These are phyloP conservation scores for Bipolaris sorokiniana DNA, from an alignment of 2,329 filamentous ascomycete genomes.

Conservation along the genomic window DNA sequence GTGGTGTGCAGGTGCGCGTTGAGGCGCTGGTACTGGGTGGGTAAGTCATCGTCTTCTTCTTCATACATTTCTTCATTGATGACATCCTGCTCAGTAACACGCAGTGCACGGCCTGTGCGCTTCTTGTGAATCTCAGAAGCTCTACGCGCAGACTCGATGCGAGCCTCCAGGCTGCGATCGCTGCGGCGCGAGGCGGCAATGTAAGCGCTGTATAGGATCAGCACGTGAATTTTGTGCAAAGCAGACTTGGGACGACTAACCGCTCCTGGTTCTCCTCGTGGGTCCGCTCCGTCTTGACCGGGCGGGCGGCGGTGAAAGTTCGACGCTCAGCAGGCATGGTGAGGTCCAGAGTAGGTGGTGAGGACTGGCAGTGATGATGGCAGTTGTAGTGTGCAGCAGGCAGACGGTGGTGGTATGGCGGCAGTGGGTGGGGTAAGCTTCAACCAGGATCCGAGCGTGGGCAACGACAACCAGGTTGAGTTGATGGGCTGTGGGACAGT, in stretches of 20 bases:
- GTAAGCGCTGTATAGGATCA: slow-evolving; percentile 68
- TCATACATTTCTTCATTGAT: slow-evolving; percentile 95
- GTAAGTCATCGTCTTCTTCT: slow-evolving; percentile 84
- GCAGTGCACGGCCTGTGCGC: slow-evolving; percentile 80
- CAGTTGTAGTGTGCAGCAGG: slow-evolving; percentile 18
- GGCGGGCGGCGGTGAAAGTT: slow-evolving; percentile 44
- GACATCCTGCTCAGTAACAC: slow-evolving; percentile 85
- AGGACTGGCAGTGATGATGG: slow-evolving; percentile 17
- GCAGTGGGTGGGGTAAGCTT: slow-evolving; percentile 17
- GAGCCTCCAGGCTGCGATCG: slow-evolving; percentile 85
- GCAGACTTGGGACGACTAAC: slow-evolving; percentile 42
- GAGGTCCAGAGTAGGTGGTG: slow-evolving; percentile 3
- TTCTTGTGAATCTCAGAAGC: slow-evolving; percentile 92
- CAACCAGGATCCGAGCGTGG: slow-evolving; percentile 1
- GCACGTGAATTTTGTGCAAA: background rate
- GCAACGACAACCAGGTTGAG: slow-evolving; percentile 9
- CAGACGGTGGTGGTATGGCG: slow-evolving; percentile 13
- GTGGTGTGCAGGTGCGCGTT: slow-evolving; percentile 67
- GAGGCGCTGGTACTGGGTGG: slow-evolving; percentile 68
- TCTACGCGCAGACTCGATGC: slow-evolving; percentile 83
- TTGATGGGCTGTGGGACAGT: slow-evolving; percentile 8
- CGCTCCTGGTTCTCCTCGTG: slow-evolving; percentile 83
- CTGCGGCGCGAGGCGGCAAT: slow-evolving; percentile 88
- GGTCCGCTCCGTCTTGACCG: slow-evolving; percentile 71
- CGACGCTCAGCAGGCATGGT: slow-evolving; percentile 51